Percentiles rank a stretch among this genome's conserved stretches.
Conservation (phyloP, 495 filamentous ascomycete species). For the Barbatosphaeria neglecta region DNA sequence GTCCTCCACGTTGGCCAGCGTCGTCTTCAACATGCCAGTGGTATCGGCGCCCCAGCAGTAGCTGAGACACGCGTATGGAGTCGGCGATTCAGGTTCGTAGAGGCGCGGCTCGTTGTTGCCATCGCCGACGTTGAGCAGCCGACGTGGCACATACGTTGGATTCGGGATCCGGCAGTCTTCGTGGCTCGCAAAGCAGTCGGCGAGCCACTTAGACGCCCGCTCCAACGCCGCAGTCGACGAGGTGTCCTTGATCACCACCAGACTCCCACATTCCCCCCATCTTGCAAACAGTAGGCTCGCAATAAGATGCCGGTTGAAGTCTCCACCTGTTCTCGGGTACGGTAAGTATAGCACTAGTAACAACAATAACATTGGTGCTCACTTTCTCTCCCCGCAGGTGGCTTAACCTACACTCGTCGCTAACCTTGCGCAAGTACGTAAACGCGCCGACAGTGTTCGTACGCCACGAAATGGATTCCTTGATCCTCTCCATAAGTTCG, state of each 20-base stretch:
- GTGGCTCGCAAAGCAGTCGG: slow-evolving; percentile 7
- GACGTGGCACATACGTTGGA: slow-evolving; percentile 4
- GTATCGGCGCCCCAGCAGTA: slow-evolving; percentile 13
- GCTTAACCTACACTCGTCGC: too few relatives aligned
- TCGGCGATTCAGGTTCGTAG: slow-evolving; percentile 6
- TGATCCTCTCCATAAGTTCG: too few relatives aligned
- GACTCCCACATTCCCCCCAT: not conserved
- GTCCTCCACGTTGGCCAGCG: not conserved
- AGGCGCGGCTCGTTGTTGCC: slow-evolving; percentile 5
- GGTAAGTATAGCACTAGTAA: too few relatives aligned
- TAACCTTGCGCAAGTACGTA: too few relatives aligned
- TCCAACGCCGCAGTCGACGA: slow-evolving; percentile 4
- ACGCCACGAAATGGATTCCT: too few relatives aligned
- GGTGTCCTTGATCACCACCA: slow-evolving; percentile 5
- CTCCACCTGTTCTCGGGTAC: too few relatives aligned
- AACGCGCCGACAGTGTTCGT: too few relatives aligned
- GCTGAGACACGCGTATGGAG: slow-evolving; percentile 11
- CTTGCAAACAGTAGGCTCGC: too few relatives aligned
- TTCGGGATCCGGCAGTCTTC: slow-evolving; percentile 6
- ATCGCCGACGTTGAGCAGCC: slow-evolving; percentile 8
- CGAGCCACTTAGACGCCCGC: slow-evolving; percentile 8
- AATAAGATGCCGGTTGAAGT: too few relatives aligned
- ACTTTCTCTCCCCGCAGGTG: too few relatives aligned
- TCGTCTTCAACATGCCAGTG: not conserved
- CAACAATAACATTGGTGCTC: too few relatives aligned